phyloP scores from a whole-genome alignment of 129 eudicot genomes.

The Mikania micrantha region DNA sequence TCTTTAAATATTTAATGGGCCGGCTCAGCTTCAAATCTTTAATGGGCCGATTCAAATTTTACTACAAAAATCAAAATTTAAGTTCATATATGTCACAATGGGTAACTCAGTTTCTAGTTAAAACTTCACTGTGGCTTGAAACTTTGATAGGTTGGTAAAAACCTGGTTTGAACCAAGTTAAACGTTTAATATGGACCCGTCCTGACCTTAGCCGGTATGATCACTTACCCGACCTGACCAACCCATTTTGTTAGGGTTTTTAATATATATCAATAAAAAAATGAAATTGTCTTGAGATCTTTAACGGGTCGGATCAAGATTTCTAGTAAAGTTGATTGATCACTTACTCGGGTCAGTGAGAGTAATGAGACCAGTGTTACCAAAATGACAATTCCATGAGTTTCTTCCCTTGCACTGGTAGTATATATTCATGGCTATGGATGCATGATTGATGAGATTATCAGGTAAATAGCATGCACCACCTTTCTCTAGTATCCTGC shows the following conservation, averaged over 20 bases:
- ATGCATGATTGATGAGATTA: constrained; percentile 66
- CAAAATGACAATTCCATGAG: constrained; percentile 63
- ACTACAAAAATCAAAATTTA: background rate
- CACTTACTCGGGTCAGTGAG: constrained; percentile 70
- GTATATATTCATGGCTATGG: constrained; percentile 78
- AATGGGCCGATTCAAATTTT: background rate
- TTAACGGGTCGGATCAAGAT: background rate
- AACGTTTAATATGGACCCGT: no score
- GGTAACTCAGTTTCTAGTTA: background rate
- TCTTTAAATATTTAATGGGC: background rate
- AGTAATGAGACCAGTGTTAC: constrained; percentile 48
- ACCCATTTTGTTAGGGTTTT: background rate
- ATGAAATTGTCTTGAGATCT: background rate
- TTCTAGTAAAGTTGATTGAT: background rate
- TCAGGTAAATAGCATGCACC: constrained; percentile 57
- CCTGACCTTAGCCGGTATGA: no score
- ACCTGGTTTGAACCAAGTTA: no score
- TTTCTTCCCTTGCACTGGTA: constrained; percentile 62
- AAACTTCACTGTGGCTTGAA: background rate
- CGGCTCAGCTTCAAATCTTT: background rate
- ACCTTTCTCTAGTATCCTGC: constrained; percentile 51
- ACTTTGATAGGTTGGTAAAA: background rate
- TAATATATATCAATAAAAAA: background rate
- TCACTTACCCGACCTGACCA: no score
- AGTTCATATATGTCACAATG: background rate